Percentiles rank a stretch among this genome's conserved stretches.
These are phyloP conservation scores for Bonnemaisonia californica DNA, from an alignment of 31 red algal species.

Conservation along the genomic window DNA sequence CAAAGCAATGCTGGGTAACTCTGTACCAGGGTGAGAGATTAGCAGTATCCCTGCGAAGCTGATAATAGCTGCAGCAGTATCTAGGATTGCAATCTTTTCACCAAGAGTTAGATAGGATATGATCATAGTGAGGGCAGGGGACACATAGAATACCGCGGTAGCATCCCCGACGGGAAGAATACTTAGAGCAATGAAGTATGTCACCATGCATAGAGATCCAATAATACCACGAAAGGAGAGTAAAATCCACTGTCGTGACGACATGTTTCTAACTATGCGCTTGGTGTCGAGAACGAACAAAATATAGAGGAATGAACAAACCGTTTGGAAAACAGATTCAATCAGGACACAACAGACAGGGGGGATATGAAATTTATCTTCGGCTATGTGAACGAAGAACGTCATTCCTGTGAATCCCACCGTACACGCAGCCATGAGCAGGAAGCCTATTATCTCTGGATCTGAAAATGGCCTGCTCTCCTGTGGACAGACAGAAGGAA, in stretches of 20 bases:
- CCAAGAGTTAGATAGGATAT: constrained; percentile 6
- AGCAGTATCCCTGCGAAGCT: constrained; percentile 16
- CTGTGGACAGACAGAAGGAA: too few species aligned
- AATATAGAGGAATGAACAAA: neutral
- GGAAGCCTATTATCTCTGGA: neutral
- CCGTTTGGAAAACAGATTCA: neutral
- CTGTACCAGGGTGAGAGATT: neutral
- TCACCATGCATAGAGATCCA: constrained; percentile 7
- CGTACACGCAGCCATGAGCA: constrained; percentile 1
- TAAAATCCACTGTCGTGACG: neutral
- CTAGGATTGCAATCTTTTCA: constrained; percentile 1
- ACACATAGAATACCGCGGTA: neutral
- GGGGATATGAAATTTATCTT: neutral
- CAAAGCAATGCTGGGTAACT: neutral
- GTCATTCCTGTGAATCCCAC: neutral
- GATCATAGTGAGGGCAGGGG: constrained; percentile 21
- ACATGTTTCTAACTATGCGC: neutral
- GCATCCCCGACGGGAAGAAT: constrained; percentile 17
- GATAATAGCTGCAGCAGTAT: neutral
- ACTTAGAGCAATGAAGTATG: neutral
- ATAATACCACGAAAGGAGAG: neutral
- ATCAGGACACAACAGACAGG: neutral
- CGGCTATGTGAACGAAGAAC: constrained; percentile 2
- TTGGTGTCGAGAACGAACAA: neutral
- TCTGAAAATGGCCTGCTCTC: too few species aligned